These are phyloP conservation scores for Colletotrichum camelliae DNA, from an alignment of 2,329 filamentous ascomycete genomes.

Conservation along the genomic window DNA sequence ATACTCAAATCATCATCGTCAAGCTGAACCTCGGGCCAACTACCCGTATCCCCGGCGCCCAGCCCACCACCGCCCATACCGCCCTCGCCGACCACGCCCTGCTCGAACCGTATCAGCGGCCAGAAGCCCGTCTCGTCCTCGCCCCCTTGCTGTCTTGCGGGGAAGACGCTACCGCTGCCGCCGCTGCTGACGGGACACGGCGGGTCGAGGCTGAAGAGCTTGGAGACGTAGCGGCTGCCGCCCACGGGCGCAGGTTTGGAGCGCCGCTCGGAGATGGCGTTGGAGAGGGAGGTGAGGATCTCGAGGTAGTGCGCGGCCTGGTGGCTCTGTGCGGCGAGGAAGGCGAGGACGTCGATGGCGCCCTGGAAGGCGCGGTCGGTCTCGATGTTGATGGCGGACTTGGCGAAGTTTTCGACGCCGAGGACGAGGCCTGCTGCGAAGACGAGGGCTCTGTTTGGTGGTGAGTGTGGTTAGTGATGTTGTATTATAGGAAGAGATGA, in stretches of 20 bases:
- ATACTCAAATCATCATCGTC: background rate
- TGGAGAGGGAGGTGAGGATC: constrained; percentile 53
- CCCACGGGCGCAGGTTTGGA: constrained; percentile 25
- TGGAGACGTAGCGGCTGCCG: constrained; percentile 31
- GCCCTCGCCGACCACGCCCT: background rate
- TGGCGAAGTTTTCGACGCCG: constrained; percentile 61
- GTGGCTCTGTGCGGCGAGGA: constrained; percentile 34
- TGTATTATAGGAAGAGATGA: too few species aligned
- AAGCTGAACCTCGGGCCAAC: background rate
- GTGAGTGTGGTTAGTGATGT: background rate
- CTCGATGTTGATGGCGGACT: constrained; percentile 47
- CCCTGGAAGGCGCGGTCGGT: constrained; percentile 54
- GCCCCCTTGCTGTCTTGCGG: background rate
- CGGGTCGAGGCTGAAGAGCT: constrained; percentile 27
- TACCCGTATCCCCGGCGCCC: background rate
- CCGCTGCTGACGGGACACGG: background rate
- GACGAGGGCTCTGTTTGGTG: constrained; percentile 46
- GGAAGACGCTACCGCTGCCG: too few species aligned
- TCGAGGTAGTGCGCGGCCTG: constrained; percentile 64
- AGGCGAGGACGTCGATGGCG: constrained; percentile 54
- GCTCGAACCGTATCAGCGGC: background rate
- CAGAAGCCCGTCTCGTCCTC: background rate
- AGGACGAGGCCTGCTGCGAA: constrained; percentile 64
- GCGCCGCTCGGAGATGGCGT: constrained; percentile 48
- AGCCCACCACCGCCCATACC: background rate